Evolutionary conservation across 352 stramenopile species (phyloP), one percentile per base, ranked within the genome.

Genomic region (Phytopythium ostracodes): DNA sequence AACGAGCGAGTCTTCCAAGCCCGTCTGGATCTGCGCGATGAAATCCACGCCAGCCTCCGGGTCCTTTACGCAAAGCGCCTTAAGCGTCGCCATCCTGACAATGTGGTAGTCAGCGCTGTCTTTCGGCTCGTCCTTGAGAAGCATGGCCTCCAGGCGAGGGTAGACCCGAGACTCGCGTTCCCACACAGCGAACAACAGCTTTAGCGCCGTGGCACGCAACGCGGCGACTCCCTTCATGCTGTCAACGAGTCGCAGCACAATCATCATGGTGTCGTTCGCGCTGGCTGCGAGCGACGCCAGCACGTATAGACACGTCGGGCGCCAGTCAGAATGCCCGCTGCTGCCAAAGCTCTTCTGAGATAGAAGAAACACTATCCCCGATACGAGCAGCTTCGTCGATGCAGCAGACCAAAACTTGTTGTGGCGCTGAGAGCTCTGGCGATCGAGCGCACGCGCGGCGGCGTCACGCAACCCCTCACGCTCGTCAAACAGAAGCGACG

Each of bases 201-300:
- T 75, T 8, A 92, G 62, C 18, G 84, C 82, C 56, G 80, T 81
- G 0, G 76, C 33, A 1, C 73, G 75, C 62, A 77, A 77, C 10
- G 61, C 64, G 29, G 42, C 46, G 1, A 68, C 69, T 1, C 52
- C 47, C 33, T 73, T 72, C 79, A 91, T 81, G 44, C 70, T 75
- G 53, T 91, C 83, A 58, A 93, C 75, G 7, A 90, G 66, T 44
- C 81, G 77, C 58, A 93, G 76, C 5, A 89, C 65, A 17, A 89
- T 76, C 49, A 84, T 87, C 81, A 93, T 91, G 24, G 81, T 89
- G 11, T 91, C 84, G 17, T 76, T 87, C 43, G 77, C 85, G 20
- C 66, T 73, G 46, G 77, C 72, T 17, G 71, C 78, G 11, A 87
- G 59, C 20, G 63, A 71, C 40, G 72, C 78, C 17, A 88, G 62